phyloP scores from a whole-genome alignment of 441 rosid genomes.

The Gossypium schwendimanii region DNA sequence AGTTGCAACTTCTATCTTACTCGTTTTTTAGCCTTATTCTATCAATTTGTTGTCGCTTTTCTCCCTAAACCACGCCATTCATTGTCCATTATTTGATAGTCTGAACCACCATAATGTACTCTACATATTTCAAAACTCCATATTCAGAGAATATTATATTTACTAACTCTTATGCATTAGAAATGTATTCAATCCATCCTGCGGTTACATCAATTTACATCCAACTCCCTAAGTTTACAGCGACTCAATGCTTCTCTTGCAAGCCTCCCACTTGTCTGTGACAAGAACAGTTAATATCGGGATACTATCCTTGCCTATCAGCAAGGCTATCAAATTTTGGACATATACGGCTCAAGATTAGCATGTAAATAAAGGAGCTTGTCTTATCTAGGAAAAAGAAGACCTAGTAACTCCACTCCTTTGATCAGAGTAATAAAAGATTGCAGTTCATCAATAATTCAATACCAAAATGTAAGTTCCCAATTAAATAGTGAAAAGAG shows the following conservation, averaged over 20 bases:
- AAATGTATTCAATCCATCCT: not conserved
- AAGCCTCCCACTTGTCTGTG: not conserved
- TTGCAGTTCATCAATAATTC: not conserved
- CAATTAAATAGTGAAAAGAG: not conserved
- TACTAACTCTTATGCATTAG: not conserved
- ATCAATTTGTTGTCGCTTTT: not conserved
- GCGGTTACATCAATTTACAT: not conserved
- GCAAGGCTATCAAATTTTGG: not conserved
- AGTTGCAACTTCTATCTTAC: not conserved
- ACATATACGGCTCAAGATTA: not conserved
- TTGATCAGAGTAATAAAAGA: conserved; percentile 2
- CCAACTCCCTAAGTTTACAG: not conserved
- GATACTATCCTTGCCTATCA: not conserved
- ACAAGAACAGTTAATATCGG: not conserved
- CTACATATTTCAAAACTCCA: not conserved
- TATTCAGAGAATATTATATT: not conserved
- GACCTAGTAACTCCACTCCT: conserved; percentile 6
- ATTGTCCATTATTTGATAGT: not conserved
- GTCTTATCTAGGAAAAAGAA: not conserved
- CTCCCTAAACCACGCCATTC: not conserved
- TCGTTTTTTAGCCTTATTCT: not conserved
- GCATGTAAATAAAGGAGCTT: conserved; percentile 1
- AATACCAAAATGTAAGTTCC: not conserved
- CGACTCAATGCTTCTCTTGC: not conserved
- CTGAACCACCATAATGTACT: not conserved